These are phyloP conservation scores for Aureobasidium melanogenum DNA, from an alignment of 2,329 filamentous ascomycete genomes.

Conservation along the genomic window DNA sequence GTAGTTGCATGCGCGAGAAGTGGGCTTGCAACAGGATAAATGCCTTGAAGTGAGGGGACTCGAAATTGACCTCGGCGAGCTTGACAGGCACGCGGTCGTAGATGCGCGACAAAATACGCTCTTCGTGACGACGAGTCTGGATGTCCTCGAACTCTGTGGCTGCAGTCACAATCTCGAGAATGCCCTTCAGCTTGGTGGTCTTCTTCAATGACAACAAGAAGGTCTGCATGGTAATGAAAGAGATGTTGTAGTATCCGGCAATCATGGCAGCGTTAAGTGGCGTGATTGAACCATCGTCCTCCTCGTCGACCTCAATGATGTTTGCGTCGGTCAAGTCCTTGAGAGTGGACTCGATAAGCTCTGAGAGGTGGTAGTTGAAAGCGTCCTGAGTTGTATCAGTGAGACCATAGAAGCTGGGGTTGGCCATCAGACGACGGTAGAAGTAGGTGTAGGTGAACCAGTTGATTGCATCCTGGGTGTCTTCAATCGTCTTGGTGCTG, in stretches of 20 bases:
- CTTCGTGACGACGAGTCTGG: conserved; percentile 88
- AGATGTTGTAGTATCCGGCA: conserved; percentile 97
- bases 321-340: conserved; percentile 87
- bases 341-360: conserved; percentile 85
- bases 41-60: conserved; percentile 96
- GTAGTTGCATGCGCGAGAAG: conserved; percentile 94
- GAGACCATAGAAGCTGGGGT: conserved; percentile 92
- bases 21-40: conserved; percentile 96
- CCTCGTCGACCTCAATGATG: conserved; percentile 90
- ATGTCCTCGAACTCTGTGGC: conserved; percentile 95
- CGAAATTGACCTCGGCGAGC: conserved; percentile 76
- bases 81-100: conserved; percentile 94
- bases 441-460: conserved; percentile 99
- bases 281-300: conserved; percentile 73
- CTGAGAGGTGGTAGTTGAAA: conserved; percentile 87
- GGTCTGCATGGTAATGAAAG: conserved; percentile 98
- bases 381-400: conserved; percentile 84
- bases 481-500: conserved; percentile 89
- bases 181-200: conserved; percentile 90
- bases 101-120: conserved; percentile 76
- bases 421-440: conserved; percentile 86
- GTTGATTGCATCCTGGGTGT: conserved; percentile 92
- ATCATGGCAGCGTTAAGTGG: conserved; percentile 97
- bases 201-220: conserved; percentile 84
- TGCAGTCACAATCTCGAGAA: conserved; percentile 92